Evolutionary conservation across 225 moss, liverwort and hornwort species (phyloP).

Genomic region (Climacium dendroides): DNA sequence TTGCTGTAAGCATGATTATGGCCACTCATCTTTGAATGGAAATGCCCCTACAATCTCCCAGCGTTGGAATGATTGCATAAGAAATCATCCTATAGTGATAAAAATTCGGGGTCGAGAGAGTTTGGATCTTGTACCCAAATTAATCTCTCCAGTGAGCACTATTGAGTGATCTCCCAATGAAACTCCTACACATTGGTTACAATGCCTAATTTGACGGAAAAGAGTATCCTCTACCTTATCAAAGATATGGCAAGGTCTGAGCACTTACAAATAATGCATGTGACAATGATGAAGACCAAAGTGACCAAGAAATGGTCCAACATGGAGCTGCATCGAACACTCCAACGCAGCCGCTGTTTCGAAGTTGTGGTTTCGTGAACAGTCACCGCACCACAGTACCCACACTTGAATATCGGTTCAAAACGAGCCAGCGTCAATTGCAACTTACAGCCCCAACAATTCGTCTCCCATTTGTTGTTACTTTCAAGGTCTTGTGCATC

Average conservation of each 20-base stretch:
- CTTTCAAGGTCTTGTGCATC: slow-evolving; percentile 8
- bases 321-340: slow-evolving; percentile 15
- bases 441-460: slow-evolving; percentile 73
- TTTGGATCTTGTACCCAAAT: background rate
- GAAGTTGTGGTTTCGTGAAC: slow-evolving; percentile 4
- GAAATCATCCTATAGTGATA: background rate
- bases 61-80: background rate
- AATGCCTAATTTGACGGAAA: background rate
- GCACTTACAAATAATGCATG: slow-evolving; percentile 58
- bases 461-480: slow-evolving; percentile 16
- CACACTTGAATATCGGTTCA: slow-evolving; percentile 68
- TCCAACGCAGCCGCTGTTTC: slow-evolving; percentile 26
- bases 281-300: slow-evolving; percentile 31
- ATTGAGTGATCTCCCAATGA: no score
- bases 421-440: slow-evolving; percentile 44
- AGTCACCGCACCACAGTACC: slow-evolving; percentile 79
- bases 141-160: background rate
- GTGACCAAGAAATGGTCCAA: slow-evolving; percentile 67
- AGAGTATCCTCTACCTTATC: background rate
- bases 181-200: background rate
- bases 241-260: background rate
- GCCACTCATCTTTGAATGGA: no score
- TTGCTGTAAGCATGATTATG: no score
- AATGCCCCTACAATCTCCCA: background rate
- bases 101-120: background rate